Base-by-base conservation (phyloP, 1,139 yeast species). In the Saccharomyces hybrid region DNA sequence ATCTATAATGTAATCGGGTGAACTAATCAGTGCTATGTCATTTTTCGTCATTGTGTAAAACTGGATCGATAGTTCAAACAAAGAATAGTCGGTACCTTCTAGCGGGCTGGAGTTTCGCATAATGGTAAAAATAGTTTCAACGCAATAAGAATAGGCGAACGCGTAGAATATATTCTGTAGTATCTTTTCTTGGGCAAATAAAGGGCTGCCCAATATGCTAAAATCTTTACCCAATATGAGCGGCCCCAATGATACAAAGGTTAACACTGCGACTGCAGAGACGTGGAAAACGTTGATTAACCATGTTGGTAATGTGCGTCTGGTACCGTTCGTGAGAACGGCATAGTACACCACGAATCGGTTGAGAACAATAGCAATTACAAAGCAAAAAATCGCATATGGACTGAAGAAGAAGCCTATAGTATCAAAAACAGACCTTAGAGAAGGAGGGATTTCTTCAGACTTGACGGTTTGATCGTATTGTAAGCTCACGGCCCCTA, bases 21-120 rank as follows among this genome's bases (percentile, higher is more conserved):
- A 51, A 2, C 50, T 46, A 9, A 49, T 48, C 12, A 50, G 42
- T 21, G 42, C 51, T 8, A 50, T 47, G 12, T 54, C 50, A 29
- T 51, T 51, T 7, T 52, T 47, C 14, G 57, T 56, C 46, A 60
- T 58, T 26, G 57, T 52, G 48, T 62, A 66, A 32, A 62, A 64
- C 34, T 61, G 61, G 6, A 64, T 54, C 3, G 70, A 62, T 8
- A 68, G 56, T 52, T 66, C 71, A 50, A 66, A 62, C 8, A 65
- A 58, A 0, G 70, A 60, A 50, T 62, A 65, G 48, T 67, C 69
- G 3, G 62, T 59, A 49, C 64, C 69, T 42, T 60, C 64, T 53
- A 68, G 51, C 7, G 68, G 63, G 16, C 57, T 54, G 3, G 59
- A 51, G 51, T 65, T 63, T 1, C 64, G 54, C 1, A 68, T 62